Evolutionary conservation across 2,329 filamentous ascomycete species (phyloP), one percentile per base, ranked within the genome.

Genomic region (Venturia aucupariae): DNA sequence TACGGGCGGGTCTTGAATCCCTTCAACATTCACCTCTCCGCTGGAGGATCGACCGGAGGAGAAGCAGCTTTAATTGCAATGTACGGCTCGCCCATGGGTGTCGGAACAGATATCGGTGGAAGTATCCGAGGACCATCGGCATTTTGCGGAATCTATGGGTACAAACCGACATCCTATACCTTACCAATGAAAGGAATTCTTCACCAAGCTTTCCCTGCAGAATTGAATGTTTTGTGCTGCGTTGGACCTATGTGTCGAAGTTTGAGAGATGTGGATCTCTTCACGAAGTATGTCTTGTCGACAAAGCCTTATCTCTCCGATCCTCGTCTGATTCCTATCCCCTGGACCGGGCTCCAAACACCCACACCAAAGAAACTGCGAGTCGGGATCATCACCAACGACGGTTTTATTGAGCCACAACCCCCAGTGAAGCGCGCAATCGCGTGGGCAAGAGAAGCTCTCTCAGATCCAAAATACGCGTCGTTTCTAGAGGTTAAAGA

Each of bases 31-130:
- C 74, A 74, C 3, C 76, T 84, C 2, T 88, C 85, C 0, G 81
- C 81, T 30, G 87, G 87, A 13, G 87, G 87, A 8, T 85, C 82
- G 44, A 86, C 84, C 0, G 87, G 87, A 3, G 87, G 87, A 54
- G 87, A 90, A 70, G 81, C 82, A 4, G 86, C 86, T 0, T 77
- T 90, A 2, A 79, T 90, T 44, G 76, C 77, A 0, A 80, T 89
- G 65, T 73, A 74, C 13, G 87, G 86, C n/a, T 84, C 82, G 66
- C 78, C 81, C 0, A 67, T 88, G 1, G 87, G 87, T 10, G 77
- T 88, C 0, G 86, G 85, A 0, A 85, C 85, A 0, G 86, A 88
- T 67, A 87, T 88, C 63, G 79, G 79, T 0, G 84, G 84, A 13
- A 83, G 80, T 11, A 70, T 86, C 0, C 79, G 84, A 19, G 81